Base-by-base conservation (phyloP, 805 yeast genomes). In the Diddensiella transvaalensis region DNA sequence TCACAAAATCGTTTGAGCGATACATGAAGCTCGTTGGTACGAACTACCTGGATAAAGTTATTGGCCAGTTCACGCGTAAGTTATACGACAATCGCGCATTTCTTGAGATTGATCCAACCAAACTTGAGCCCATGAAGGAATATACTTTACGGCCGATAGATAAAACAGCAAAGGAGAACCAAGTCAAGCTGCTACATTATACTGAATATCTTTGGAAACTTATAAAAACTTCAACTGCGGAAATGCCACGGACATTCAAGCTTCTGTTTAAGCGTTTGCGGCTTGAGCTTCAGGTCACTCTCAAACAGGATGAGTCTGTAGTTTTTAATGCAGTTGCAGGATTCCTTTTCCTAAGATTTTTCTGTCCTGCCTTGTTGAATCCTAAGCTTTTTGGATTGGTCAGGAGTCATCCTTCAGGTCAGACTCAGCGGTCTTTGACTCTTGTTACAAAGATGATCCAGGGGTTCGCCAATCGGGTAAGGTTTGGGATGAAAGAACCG, bases 341-440 rank as follows among this genome's bases (percentile, higher is more conserved):
- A 0, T 86, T 93, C 59, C 69, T 91, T 10, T 93, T 91, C 62
- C 68, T 91, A 51, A 71, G 96, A 51, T 87, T 83, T 64, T 77
- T 89, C 54, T 89, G 96, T 59, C 98, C 99, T 0, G 96, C 96
- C 0, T 77, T 91, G 23, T 68, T 93, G 60, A 90, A 88, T 59
- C 99, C 99, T 0, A 88, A 87, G 59, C 65, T 90, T 42, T 89
- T 88, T 63, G 81, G 82, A 51, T 70, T 93, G 43, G 78, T 87
- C 0, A 75, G 78, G 44, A 73, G 77, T 32, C 91, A 86, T 56
- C 87, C 88, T 50, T 74, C 81, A 5, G 87, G 89, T 1, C 73
- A 73, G 8, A 73, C 82, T 1, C 90, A 88, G 54, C 73, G 96
- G 50, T 85, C 96, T 0, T 66, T 91, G 40, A 88, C 96, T 0